Base-by-base conservation (phyloP, 805 yeast genomes). In the Teunomyces gatunensis region DNA sequence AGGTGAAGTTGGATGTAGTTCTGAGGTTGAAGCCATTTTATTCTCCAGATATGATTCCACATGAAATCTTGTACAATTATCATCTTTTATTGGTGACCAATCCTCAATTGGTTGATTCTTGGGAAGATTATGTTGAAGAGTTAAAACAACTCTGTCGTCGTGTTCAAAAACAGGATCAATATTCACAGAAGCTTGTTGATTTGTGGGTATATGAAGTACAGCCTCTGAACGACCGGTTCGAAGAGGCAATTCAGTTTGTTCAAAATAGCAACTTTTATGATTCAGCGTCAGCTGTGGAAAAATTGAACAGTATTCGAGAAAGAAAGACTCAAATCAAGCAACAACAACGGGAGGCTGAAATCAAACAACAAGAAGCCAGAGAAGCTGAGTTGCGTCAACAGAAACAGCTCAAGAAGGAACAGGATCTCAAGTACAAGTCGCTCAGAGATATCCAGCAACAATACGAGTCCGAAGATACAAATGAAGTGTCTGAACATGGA, bases 141-240 rank as follows among this genome's bases (percentile, higher is more conserved):
- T 36, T 46, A 27, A 44, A 39, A 13, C 36, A 40, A 27, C 30
- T 49, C 15, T 46, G 47, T 28, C 21, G 2, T 28, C 15, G 11
- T 10, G 15, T 37, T 6, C 11, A 37, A 9, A n/a, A n/a, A 11
- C 13, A 28, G 15, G 56, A 55, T 7, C 47, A 43, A 41, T 59
- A 55, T 45, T 48, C 57, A 35, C 53, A 52, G 20, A 59, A 65
- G 41, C 52, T 69, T 36, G 44, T 63, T 6, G 71, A 72, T 25
- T 56, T 71, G 48, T 64, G 62, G 47, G 64, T 67, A 13, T 68
- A 63, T 50, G 68, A 71, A 48, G 61, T 72, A 2, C 60, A 69
- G 39, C 70, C 74, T 1, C 60, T 59, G 10, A 49, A 58, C 13
- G 64, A 65, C 32, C 52, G 59, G 28, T 63, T 59, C 37, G 55